Evolutionary conservation across 768 basidiomycete species (phyloP).

Genomic region (Vararia minispora): DNA sequence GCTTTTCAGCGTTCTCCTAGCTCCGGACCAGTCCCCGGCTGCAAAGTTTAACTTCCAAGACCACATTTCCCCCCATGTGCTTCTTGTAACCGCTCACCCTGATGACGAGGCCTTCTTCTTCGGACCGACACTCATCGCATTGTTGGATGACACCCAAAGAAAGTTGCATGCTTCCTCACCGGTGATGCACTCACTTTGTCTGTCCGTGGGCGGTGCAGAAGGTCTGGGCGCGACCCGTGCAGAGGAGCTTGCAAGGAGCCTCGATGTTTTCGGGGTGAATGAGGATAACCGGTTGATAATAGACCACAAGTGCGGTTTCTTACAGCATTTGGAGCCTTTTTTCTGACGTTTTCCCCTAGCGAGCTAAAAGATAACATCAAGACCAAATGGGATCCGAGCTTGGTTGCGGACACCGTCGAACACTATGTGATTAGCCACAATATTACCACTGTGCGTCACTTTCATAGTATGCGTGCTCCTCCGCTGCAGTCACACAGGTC

Average conservation of each 20-base stretch:
- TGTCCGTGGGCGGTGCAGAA: slow-evolving; percentile 73
- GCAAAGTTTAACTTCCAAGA: neutral
- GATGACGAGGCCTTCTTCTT: slow-evolving; percentile 97
- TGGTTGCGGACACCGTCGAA: slow-evolving; percentile 46
- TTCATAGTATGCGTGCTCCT: slow-evolving; percentile 2
- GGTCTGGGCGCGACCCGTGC: slow-evolving; percentile 55
- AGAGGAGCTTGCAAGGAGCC: slow-evolving; percentile 49
- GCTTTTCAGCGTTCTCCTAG: slow-evolving; percentile 3
- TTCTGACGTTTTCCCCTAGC: slow-evolving; percentile 24
- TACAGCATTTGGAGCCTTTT: slow-evolving; percentile 1
- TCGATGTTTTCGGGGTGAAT: slow-evolving; percentile 57
- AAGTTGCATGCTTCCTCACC: neutral
- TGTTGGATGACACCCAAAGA: slow-evolving; percentile 19
- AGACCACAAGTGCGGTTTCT: slow-evolving; percentile 47
- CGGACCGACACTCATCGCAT: slow-evolving; percentile 63
- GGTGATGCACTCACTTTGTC: slow-evolving; percentile 51
- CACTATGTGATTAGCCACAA: slow-evolving; percentile 46
- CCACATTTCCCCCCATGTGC: slow-evolving; percentile 20
- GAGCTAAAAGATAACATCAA: slow-evolving; percentile 70
- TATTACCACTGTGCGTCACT: slow-evolving; percentile 44
- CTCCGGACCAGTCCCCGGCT: neutral
- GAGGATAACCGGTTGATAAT: slow-evolving; percentile 43
- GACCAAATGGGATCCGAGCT: slow-evolving; percentile 44
- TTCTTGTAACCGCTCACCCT: slow-evolving; percentile 85
- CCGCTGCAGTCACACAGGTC: slow-evolving; percentile 9